Evolutionary conservation across 495 filamentous ascomycete species (phyloP).

Genomic region (Penicillium nucicola): DNA sequence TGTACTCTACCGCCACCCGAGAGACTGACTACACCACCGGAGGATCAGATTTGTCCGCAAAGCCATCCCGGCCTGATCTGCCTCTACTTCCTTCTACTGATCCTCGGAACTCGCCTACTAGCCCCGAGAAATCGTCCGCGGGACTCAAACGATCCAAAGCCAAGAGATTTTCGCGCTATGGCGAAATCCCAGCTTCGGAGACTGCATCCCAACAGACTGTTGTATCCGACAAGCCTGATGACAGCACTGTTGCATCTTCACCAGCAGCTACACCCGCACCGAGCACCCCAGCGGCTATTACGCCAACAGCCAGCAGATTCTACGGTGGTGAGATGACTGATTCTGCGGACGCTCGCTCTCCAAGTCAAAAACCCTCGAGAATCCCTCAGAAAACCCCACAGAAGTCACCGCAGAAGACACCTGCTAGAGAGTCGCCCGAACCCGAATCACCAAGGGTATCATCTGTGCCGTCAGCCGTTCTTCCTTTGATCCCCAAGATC

Average conservation of each 20-base stretch:
- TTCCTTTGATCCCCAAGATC: constrained; percentile 57
- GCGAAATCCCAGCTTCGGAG: constrained; percentile 33
- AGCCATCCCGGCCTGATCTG: constrained; percentile 17
- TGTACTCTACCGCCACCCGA: constrained; percentile 34
- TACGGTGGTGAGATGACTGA: constrained; percentile 20
- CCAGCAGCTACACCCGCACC: neutral
- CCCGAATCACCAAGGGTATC: constrained; percentile 46
- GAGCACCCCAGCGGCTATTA: neutral
- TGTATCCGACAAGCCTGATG: constrained; percentile 5
- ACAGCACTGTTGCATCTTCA: neutral
- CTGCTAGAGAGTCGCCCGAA: constrained; percentile 22
- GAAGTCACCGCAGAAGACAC: constrained; percentile 25
- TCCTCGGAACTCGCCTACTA: constrained; percentile 5
- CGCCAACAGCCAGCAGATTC: constrained; percentile 16
- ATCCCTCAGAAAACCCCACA: constrained; percentile 2
- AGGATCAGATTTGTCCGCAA: constrained; percentile 23
- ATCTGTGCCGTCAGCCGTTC: constrained; percentile 54
- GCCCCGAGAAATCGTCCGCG: constrained; percentile 26
- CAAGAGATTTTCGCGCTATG: constrained; percentile 47
- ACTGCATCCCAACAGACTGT: constrained; percentile 19
- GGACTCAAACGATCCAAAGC: constrained; percentile 55
- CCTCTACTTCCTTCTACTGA: constrained; percentile 28
- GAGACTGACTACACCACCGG: constrained; percentile 36
- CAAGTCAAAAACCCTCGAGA: constrained; percentile 6
- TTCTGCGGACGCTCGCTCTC: constrained; percentile 4